Evolutionary conservation across 352 stramenopile species (phyloP).

Genomic region (Pythium utonaiense): DNA sequence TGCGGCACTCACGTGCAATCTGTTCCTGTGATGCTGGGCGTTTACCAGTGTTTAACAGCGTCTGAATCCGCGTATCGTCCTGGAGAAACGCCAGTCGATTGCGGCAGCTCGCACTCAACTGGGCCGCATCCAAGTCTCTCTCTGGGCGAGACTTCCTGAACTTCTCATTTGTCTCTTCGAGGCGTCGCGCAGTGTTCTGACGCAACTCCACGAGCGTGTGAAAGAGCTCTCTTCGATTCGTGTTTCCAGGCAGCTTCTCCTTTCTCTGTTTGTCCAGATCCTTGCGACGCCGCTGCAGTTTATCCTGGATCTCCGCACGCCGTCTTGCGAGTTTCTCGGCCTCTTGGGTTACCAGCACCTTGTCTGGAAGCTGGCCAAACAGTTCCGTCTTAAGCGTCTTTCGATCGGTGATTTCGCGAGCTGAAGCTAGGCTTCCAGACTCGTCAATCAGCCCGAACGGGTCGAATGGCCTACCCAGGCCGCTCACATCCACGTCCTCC

Average conservation of each 20-base stretch:
- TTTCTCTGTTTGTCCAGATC: not conserved
- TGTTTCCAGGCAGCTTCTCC: slow-evolving; percentile 3
- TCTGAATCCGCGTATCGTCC: slow-evolving; percentile 14
- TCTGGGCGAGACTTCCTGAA: slow-evolving; percentile 12
- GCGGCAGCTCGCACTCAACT: slow-evolving; percentile 35
- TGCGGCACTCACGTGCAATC: not conserved
- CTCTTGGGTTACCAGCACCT: not conserved
- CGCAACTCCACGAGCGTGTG: slow-evolving; percentile 37
- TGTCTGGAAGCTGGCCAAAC: slow-evolving; percentile 2
- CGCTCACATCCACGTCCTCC: slow-evolving; percentile 12
- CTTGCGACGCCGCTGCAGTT: slow-evolving; percentile 8
- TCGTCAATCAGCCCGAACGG: slow-evolving; percentile 12
- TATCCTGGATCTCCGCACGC: slow-evolving; percentile 18
- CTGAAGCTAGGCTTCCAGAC: not conserved
- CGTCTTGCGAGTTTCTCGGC: slow-evolving; percentile 4
- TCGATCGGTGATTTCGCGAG: not conserved
- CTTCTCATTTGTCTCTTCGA: slow-evolving; percentile 19
- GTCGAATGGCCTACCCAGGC: slow-evolving; percentile 13
- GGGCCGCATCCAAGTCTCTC: slow-evolving; percentile 21
- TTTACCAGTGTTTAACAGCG: not conserved
- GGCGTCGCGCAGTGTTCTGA: slow-evolving; percentile 16
- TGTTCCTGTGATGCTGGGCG: not conserved
- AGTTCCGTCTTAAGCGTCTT: not conserved
- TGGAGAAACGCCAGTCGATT: slow-evolving; percentile 38
- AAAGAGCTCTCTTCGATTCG: slow-evolving; percentile 39